Evolutionary conservation across 768 basidiomycete genomes (phyloP), one percentile per base, ranked within the genome.

Genomic region (Tulasnella sp.): DNA sequence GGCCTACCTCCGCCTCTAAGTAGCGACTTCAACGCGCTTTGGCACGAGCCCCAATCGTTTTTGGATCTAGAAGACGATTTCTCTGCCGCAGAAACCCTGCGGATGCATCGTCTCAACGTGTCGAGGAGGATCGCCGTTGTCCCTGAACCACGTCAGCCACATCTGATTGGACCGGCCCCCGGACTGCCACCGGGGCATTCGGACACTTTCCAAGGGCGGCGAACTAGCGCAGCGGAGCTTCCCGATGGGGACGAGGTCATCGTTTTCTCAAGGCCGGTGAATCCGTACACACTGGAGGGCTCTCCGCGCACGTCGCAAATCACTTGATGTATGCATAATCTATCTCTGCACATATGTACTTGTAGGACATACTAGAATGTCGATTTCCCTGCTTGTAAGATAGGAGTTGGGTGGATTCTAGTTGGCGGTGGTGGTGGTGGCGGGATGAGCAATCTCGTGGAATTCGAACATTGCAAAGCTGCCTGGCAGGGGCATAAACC

Each of bases 401-500:
- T 27, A 36, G 34, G 16, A 1, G 31, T 36, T 58, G 12, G 27
- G 62, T 36, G 31, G 62, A 18, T 68, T 2, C 5, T 36, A 5
- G 62, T 68, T 7, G 14, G n/a, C n/a, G n/a, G n/a, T n/a, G 31
- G 62, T 68, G 62, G 62, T 68, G 62, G 62, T 34, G 62, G 62
- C 62, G 62, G 27, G 16, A 68, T 68, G 62, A 68, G 62, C 24
- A 68, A 27, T 27, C 27, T 36, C 27, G 62, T 68, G 62, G 62
- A 68, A 68, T 68, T 34, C 62, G 62, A 68, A 68, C 62, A 68
- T 68, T 68, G 62, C 62, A 68, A 68, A 68, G 31, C 62, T 27
- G 62, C 62, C 62, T 68, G 62, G 62, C 62, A 68, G 62, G 62
- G 62, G 62, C 62, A 68, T 68, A 68, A 68, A 68, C 62, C 62